Base-by-base conservation (phyloP, 2,329 filamentous ascomycete species). In the Purpureocillium takamizusanense region DNA sequence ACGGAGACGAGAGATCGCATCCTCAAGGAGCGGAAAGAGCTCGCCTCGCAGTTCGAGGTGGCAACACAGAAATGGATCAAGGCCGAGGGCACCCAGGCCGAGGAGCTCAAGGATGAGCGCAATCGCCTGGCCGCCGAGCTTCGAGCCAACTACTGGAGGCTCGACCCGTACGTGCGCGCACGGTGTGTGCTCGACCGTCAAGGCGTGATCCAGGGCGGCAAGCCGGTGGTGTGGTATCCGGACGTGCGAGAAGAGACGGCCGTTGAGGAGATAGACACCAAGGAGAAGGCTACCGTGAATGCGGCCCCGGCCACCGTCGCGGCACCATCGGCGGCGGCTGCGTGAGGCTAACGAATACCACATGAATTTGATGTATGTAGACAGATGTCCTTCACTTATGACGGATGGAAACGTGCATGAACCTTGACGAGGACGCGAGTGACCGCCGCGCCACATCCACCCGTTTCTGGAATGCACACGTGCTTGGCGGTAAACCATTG, bases 101-200 rank as follows among this genome's bases (percentile, higher is more conserved):
- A 49, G 29, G 52, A 61, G 9, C 63, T 79, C 42, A 58, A 66
- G 27, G 42, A 49, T 29, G 52, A 61, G 9, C 63, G 79, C 42
- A 58, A 66, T 25, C 55, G 57, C 2, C 32, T 82, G 18, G 70
- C 72, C 3, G 63, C 67, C 39, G 51, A 68, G 37, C 49, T 86
- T 43, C 60, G 67, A 36, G 57, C 62, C 28, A 82, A 81, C 42
- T 87, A 84, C 59, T 87, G 83, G 83, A 66, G 72, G 44, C 56
- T 86, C 39, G 83, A 87, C 57, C 78, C 78, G 2, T 83, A 79
- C 52, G 54, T 85, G 14, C 65, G 82, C 27, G 77, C 79, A 16
- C 63, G 71, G 48, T 74, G 71, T 14, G 53, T 78, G 44, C 83
- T 83, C 46, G 81, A 86, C 55, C 67, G 81, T 2, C 36, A 35